phyloP scores from a whole-genome alignment of 352 stramenopile species.

The Albugo candida region DNA sequence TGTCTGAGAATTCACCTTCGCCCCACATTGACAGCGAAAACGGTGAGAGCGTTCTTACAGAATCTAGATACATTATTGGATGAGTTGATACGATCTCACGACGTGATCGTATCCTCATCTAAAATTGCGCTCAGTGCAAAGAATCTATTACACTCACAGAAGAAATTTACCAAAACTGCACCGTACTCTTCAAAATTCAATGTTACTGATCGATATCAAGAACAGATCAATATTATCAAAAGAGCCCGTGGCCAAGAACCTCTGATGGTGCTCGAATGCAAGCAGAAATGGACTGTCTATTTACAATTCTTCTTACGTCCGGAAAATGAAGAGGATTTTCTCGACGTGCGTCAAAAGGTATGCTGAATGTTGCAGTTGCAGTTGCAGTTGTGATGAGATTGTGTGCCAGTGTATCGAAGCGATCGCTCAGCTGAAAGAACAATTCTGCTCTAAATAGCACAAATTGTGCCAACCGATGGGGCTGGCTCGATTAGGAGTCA shows the following conservation, averaged over 20 bases:
- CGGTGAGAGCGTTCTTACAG: constrained; percentile 38
- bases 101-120: no score
- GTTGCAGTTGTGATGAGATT: constrained; percentile 2
- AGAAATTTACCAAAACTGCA: no score
- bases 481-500: no score
- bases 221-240: constrained; percentile 25
- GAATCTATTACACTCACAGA: no score
- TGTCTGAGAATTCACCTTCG: constrained; percentile 25
- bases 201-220: constrained; percentile 6
- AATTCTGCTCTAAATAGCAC: not conserved
- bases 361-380: constrained; percentile 4
- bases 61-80: constrained; percentile 31
- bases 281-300: constrained; percentile 30
- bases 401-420: constrained; percentile 35
- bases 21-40: constrained; percentile 10
- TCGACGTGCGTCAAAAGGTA: constrained; percentile 22
- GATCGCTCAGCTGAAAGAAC: constrained; percentile 41
- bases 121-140: no score
- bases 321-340: constrained; percentile 22
- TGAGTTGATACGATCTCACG: no score
- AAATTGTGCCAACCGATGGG: no score
- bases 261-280: constrained; percentile 22
- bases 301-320: constrained; percentile 35
- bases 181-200: no score
- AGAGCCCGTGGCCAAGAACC: constrained; percentile 28